Evolutionary conservation across 2,329 filamentous ascomycete genomes (phyloP).

Genomic region (Epichloe aotearoae): DNA sequence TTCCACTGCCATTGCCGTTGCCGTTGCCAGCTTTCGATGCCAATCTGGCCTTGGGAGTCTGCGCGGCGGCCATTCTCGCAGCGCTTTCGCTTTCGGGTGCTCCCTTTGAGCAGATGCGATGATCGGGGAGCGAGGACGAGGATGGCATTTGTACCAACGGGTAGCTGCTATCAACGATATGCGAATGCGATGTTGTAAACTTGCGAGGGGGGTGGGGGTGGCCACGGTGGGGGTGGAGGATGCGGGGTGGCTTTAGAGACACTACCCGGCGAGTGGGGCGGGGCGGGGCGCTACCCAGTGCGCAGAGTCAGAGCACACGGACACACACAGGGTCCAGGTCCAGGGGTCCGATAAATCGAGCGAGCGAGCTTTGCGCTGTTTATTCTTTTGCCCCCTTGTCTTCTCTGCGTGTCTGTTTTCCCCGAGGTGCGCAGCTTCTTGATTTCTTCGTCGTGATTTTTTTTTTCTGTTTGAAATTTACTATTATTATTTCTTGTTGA

Average conservation of each 20-base stretch:
- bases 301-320: neutral
- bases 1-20: slow-evolving; percentile 22
- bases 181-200: neutral
- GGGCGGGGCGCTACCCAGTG: neutral
- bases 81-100: slow-evolving; percentile 25
- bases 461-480: neutral
- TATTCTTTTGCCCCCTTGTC: neutral
- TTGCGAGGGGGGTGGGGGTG: slow-evolving; percentile 15
- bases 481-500: slow-evolving; percentile 2
- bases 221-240: slow-evolving; percentile 9
- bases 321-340: slow-evolving; percentile 7
- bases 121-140: slow-evolving; percentile 50
- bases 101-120: slow-evolving; percentile 36
- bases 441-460: neutral
- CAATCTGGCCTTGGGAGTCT: slow-evolving; percentile 45
- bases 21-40: slow-evolving; percentile 37
- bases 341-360: slow-evolving; percentile 5
- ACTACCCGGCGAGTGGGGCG: neutral
- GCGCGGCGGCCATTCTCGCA: slow-evolving; percentile 49
- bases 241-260: slow-evolving; percentile 1
- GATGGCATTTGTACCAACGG: slow-evolving; percentile 44
- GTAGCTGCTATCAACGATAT: neutral
- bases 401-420: neutral
- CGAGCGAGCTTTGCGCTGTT: neutral
- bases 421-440: neutral